Base-by-base conservation (phyloP, 768 basidiomycete genomes). In the Rhizopogon roseolus region DNA sequence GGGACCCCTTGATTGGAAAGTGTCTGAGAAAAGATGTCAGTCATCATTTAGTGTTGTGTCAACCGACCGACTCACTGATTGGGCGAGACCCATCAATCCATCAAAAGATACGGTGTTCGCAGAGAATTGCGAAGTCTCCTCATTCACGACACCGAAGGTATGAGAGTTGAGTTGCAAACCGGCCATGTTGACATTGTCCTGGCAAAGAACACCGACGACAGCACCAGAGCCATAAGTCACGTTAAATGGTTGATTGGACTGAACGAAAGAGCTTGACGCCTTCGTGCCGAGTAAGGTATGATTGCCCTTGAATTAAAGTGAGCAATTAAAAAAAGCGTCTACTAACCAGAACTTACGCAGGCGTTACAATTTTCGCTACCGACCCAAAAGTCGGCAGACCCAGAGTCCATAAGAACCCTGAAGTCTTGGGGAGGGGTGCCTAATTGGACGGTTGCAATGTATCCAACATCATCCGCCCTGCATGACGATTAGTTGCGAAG, bases 41-140 rank as follows among this genome's bases (percentile, higher is more conserved):
- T 56, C 25, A 52, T 50, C 1, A 22, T 29, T 42, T 32, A 37
- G 22, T 10, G 5, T 10, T 22, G 39, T 2, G 56, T 5, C 0
- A 60, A 65, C 7, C 65, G 28, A 40, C 37, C 11, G 16, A 72
- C 80, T 50, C 57, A 84, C 85, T 48, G 85, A 86, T 71, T 85
- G 75, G 6, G 86, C 90, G 45, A 89, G 76, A 36, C 90, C 89
- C 83, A 90, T 86, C 37, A 92, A 67, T 14, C 90, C 88, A 63
- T 90, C 86, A 57, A 88, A 89, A 1, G 79, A 72, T 39, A 75
- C 73, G 1, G 56, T 50, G 58, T 75, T 56, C 37, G 63, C 61
- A 13, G 82, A 73, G 69, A 93, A 91, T 34, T 90, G 82, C 0
- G 66, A 61, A 46, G 77, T 82, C 67, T 92, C 90, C 11, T 59